These are phyloP conservation scores for Sophora flavescens DNA, from an alignment of 306 rosid species.

Conservation along the genomic window DNA sequence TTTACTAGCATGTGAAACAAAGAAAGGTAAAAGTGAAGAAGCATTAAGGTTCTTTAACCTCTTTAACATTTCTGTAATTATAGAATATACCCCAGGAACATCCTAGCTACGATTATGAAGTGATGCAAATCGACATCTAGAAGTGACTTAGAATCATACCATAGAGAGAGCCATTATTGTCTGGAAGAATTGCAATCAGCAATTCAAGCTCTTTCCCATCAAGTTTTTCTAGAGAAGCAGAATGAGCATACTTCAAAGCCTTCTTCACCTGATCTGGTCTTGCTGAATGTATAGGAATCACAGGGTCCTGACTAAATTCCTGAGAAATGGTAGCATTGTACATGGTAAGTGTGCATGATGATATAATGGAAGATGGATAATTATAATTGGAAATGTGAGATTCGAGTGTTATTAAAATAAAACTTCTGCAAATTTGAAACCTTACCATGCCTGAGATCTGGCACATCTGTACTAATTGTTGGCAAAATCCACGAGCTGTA, in stretches of 20 bases:
- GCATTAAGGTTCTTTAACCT: background rate
- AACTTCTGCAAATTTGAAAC: constrained; percentile 26
- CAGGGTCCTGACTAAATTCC: constrained; percentile 58
- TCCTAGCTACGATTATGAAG: background rate
- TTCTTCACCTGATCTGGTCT: constrained; percentile 62
- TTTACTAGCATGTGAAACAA: constrained; percentile 6
- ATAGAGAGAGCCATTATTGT: constrained; percentile 60
- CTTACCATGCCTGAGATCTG: constrained; percentile 70
- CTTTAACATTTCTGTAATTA: background rate
- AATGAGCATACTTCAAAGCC: constrained; percentile 57
- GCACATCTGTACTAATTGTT: constrained; percentile 68
- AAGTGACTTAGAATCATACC: constrained; percentile 45
- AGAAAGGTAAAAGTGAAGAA: constrained; percentile 10
- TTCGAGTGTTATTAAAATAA: background rate
- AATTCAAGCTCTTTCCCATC: constrained; percentile 62
- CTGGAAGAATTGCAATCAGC: constrained; percentile 65
- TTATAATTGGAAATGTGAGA: background rate
- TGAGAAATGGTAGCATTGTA: constrained; percentile 17
- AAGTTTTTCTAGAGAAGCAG: constrained; percentile 50
- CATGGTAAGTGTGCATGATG: too few species aligned
- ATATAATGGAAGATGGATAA: background rate
- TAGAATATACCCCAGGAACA: background rate
- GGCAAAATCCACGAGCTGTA: constrained; percentile 62
- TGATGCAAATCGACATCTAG: constrained; percentile 6
- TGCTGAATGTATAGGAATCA: constrained; percentile 52